Evolutionary conservation across 306 rosid genomes (phyloP), one percentile per base, ranked within the genome.

Genomic region (Cyclanthera cordifolia): DNA sequence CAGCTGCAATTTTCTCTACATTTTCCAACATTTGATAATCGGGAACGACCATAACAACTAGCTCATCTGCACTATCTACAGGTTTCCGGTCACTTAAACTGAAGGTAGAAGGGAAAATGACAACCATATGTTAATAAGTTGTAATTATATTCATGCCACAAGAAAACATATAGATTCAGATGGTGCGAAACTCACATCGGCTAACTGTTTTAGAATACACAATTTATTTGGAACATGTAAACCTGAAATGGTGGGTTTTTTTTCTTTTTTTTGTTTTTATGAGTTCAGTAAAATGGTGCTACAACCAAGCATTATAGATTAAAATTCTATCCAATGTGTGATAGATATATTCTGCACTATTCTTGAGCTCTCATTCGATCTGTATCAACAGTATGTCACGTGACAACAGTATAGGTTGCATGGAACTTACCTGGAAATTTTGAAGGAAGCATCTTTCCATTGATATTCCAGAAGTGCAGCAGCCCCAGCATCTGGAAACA

Each of bases 401-500:
- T 32, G 0, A 13, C 19, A 19, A 59, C 5, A 1, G 15, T 2
- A 17, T 61, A 39, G 3, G 50, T 39, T 4, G 6, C 16, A 43
- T 23, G 72, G 71, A 72, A 71, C 34, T 81, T 79, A 89, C 98
- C 96, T 93, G 73, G 95, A 86, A 74, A 93, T 84, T 63, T 92
- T 82, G 79, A 89, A 93, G 28, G 73, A 65, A 52, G 95, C 95
- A 68, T 93, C 89, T 59, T 87, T 83, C 98, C 98, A 93, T 70
- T 72, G 74, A 71, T 83, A 85, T 75, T 93, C 82, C 53, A 93
- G 91, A 82, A 93, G 98, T 32, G 95, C 96, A 30, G 95, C 90
- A 6, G 96, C 96, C 73, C 98, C 98, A 70, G 98, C 95, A 85
- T 89, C 96, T 48, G 96, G 96, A 86, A 89, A 93, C 77, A 89